Percentiles rank a stretch among this genome's conserved stretches.
These are phyloP conservation scores for Fraxinus sp. DNA, from an alignment of 305 asterid genomes.

Conservation along the genomic window DNA sequence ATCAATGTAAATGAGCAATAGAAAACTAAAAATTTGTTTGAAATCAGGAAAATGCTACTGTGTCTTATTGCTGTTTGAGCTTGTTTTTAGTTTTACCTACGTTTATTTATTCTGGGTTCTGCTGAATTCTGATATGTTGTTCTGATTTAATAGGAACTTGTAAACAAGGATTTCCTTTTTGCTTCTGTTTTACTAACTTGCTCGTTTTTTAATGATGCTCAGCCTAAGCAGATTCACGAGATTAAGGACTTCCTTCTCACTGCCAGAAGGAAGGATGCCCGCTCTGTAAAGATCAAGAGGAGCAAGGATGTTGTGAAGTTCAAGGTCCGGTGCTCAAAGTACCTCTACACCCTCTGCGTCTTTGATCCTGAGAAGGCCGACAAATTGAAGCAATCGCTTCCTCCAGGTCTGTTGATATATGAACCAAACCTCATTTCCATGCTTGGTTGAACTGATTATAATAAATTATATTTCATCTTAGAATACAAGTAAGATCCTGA, in stretches of 20 bases:
- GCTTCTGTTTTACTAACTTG: background rate
- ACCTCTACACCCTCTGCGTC: conserved; percentile 52
- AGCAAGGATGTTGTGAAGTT: conserved; percentile 54
- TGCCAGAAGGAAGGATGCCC: conserved; percentile 59
- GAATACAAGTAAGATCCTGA: background rate
- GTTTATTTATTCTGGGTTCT: background rate
- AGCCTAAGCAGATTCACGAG: conserved; percentile 62
- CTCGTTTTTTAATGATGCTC: background rate
- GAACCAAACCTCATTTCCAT: background rate
- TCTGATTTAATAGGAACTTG: background rate
- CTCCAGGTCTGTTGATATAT: conserved; percentile 36
- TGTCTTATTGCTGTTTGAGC: background rate
- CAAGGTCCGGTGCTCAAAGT: conserved; percentile 59
- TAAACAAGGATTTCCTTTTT: background rate
- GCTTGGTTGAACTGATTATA: background rate
- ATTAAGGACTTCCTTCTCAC: conserved; percentile 55
- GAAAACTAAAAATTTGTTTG: background rate
- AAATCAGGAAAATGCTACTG: background rate
- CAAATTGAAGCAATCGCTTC: conserved; percentile 54
- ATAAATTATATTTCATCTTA: background rate
- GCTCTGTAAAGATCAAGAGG: conserved; percentile 49
- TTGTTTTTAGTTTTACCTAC: background rate
- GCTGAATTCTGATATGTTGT: background rate
- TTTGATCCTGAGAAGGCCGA: conserved; percentile 49
- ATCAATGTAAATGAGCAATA: background rate